Evolutionary conservation across 139 green algal species (phyloP).

Genomic region (Ettlia oleoabundans): DNA sequence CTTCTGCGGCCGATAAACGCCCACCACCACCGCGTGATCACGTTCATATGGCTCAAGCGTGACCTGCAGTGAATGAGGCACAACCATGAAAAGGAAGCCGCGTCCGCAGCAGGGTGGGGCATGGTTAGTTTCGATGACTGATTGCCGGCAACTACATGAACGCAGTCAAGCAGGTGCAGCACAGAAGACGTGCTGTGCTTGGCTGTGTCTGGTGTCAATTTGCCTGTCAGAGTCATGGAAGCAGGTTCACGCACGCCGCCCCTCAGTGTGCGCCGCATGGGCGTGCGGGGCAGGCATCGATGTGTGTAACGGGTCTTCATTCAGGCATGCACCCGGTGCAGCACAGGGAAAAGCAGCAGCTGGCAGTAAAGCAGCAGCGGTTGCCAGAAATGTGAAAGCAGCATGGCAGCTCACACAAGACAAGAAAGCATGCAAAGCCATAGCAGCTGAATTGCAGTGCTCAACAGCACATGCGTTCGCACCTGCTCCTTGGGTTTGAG

Average conservation of each 20-base stretch:
- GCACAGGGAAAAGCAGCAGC: too few species aligned
- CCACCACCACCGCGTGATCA: constrained; percentile 97
- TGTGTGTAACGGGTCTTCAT: constrained; percentile 35
- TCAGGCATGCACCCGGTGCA: constrained; percentile 33
- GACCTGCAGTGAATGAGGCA: constrained; percentile 85
- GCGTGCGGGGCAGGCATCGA: constrained; percentile 5
- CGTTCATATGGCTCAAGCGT: constrained; percentile 99
- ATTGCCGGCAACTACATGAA: too few species aligned
- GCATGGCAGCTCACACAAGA: background rate
- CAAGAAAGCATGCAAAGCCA: background rate
- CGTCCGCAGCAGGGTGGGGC: too few species aligned
- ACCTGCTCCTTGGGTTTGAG: constrained; percentile 98
- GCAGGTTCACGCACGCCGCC: constrained; percentile 21
- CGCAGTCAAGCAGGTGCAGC: background rate
- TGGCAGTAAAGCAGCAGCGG: background rate
- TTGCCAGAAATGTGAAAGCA: background rate
- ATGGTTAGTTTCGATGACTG: too few species aligned
- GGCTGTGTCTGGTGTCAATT: too few species aligned
- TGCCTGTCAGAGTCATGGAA: constrained; percentile 57
- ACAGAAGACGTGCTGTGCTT: background rate
- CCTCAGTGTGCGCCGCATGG: background rate
- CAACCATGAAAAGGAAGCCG: background rate
- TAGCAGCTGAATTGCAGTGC: background rate
- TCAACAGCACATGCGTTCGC: background rate
- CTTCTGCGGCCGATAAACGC: constrained; percentile 69